A percentile compares a stretch with the other conserved stretches of the same genome.
Conservation (phyloP, 2,329 filamentous ascomycete species). For the Dothideomycetidae sp. region DNA sequence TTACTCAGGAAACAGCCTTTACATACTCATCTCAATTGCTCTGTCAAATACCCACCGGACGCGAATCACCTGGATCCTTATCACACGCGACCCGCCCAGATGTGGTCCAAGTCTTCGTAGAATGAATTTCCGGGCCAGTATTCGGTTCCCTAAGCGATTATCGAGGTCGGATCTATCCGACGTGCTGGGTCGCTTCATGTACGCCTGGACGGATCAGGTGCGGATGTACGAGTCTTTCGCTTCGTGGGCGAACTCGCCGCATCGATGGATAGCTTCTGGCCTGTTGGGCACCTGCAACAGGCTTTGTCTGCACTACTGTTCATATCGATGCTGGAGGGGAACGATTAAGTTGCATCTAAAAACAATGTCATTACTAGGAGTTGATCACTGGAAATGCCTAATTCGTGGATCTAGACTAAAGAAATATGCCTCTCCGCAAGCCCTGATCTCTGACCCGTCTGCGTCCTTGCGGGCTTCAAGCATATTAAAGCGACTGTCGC, state of each 20-base stretch:
- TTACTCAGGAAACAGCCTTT: too few relatives aligned
- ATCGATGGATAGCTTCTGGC: constrained; percentile 4
- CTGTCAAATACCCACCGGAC: not conserved
- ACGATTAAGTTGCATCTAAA: too few relatives aligned
- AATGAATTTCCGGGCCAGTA: constrained; percentile 20
- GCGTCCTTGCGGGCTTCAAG: too few relatives aligned
- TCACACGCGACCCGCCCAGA: constrained; percentile 27
- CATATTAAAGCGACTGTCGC: too few relatives aligned
- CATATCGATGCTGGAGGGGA: too few relatives aligned
- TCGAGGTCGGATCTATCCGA: constrained; percentile 21
- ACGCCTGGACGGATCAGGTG: not conserved
- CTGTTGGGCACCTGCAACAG: constrained; percentile 3
- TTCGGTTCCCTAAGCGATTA: constrained; percentile 16
- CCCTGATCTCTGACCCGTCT: too few relatives aligned
- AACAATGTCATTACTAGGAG: too few relatives aligned
- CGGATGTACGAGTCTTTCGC: constrained; percentile 19
- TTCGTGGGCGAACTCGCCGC: constrained; percentile 20
- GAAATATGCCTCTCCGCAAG: too few relatives aligned
- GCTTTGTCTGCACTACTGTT: too few relatives aligned
- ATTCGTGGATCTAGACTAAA: too few relatives aligned
- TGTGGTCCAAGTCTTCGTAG: constrained; percentile 21
- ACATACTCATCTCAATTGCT: too few relatives aligned
- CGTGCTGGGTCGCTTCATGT: constrained; percentile 13
- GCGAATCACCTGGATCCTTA: not conserved
- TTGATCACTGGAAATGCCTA: too few relatives aligned